Conservation (phyloP, 768 basidiomycete species). For the Cyclocybe cylindracea region DNA sequence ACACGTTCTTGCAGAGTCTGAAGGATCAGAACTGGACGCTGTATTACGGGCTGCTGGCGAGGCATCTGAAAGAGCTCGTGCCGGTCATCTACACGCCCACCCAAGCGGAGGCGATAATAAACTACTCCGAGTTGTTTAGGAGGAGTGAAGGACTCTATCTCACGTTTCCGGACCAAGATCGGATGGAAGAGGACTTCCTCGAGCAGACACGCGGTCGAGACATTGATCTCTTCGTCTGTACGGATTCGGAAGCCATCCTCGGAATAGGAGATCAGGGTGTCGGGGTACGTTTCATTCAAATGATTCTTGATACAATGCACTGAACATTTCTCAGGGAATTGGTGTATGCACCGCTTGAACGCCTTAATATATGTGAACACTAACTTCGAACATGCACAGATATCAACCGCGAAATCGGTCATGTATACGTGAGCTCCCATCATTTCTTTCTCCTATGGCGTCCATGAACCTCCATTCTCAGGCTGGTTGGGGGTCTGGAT, state of each 20-base stretch:
- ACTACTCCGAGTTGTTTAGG: constrained; percentile 84
- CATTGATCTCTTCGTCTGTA: constrained; percentile 80
- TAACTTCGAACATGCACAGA: constrained; percentile 36
- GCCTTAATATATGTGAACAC: neutral
- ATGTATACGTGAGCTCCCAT: constrained; percentile 58
- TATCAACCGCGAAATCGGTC: constrained; percentile 75
- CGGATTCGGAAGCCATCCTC: constrained; percentile 84
- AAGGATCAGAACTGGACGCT: constrained; percentile 83
- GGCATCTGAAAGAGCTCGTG: constrained; percentile 63
- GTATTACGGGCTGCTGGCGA: constrained; percentile 67
- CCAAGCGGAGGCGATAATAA: constrained; percentile 78
- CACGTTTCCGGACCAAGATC: constrained; percentile 56
- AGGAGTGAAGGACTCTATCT: constrained; percentile 79
- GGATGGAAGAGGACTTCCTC: constrained; percentile 78
- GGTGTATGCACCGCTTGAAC: constrained; percentile 10
- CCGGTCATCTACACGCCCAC: constrained; percentile 84
- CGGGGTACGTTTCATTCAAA: constrained; percentile 41
- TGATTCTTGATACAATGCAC: neutral
- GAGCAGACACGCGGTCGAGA: constrained; percentile 61
- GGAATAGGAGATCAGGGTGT: constrained; percentile 73
- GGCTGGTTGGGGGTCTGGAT: constrained; percentile 66
- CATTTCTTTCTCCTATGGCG: neutral
- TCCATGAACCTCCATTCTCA: constrained; percentile 18
- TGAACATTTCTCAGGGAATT: constrained; percentile 14
- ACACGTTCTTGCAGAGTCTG: constrained; percentile 74